Base-by-base conservation (phyloP, 2,329 filamentous ascomycete genomes). In the Claviceps spartinae region DNA sequence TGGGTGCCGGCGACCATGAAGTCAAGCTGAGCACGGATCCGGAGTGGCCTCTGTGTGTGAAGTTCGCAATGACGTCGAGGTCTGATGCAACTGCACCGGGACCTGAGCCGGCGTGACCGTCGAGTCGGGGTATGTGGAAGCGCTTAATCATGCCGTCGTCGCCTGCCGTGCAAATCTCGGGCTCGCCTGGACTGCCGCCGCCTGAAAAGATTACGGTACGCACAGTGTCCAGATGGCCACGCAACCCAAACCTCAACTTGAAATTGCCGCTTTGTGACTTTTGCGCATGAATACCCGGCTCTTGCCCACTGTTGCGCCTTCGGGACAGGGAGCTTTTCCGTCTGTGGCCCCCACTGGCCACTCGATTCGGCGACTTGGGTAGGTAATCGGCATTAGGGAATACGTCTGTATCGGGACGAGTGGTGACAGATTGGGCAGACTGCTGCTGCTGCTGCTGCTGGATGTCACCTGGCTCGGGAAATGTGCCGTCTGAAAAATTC, bases 101-200 rank as follows among this genome's bases (percentile, higher is more conserved):
- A n/a, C 5, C 37, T 16, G 61, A 58, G 22, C 63, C 66, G 6
- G 68, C 58, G 68, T 79, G 64, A 64, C 71, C 61, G 52, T 85
- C 85, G 57, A 90, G 86, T 43, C 86, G 83, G 9, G 93, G 93
- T 54, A 98, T 89, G 61, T 95, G 90, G 83, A 95, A 98, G 50
- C 93, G 82, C 68, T 98, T 98, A 65, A 98, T 86, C 60, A 91
- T 86, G 53, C 91, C 91, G 65, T 98, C 93, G 61, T 98, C 93
- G 52, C 91, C 88, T 48, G 87, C 88, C 3, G 91, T 98, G 69
- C 91, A 97, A 51, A 98, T 91, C 67, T 98, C 93, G 1, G 93
- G 93, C 64, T 98, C 93, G 3, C 88, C 88, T 3, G 90, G 90
- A 62, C 89, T 96, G 55, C 93, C 93, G 43, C 93, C 93, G 24